Evolutionary conservation across 2,329 filamentous ascomycete species (phyloP).

Genomic region (Penicillium sp.): DNA sequence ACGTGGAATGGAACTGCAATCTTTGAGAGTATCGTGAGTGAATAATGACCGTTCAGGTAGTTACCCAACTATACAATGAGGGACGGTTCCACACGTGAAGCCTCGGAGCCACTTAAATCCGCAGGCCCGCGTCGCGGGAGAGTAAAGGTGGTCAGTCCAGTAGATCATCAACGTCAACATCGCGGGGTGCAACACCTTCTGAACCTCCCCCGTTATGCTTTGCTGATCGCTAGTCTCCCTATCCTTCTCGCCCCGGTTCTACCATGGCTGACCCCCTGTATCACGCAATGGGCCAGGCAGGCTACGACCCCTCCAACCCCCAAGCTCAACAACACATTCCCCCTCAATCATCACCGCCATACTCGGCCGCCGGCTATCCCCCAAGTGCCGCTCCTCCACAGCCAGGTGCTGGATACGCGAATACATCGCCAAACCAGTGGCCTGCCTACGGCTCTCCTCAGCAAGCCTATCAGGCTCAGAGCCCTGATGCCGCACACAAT

Average conservation of each 20-base stretch:
- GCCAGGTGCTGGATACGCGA: conserved; percentile 41
- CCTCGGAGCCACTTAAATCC: conserved; percentile 37
- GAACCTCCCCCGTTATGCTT: conserved; percentile 8
- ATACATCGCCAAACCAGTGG: conserved; percentile 39
- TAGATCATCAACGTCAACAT: conserved; percentile 33
- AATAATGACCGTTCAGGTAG: background rate
- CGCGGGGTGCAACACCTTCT: conserved; percentile 17
- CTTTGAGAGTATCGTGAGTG: background rate
- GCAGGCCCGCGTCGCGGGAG: conserved; percentile 15
- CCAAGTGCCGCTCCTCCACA: conserved; percentile 46
- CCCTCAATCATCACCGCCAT: conserved; percentile 63
- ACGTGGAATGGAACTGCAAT: background rate
- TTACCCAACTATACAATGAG: background rate
- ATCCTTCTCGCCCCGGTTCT: conserved; percentile 33
- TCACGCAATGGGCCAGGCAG: conserved; percentile 42
- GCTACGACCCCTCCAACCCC: conserved; percentile 60
- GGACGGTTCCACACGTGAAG: conserved; percentile 22
- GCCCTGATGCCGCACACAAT: conserved; percentile 35
- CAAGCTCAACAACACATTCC: conserved; percentile 56
- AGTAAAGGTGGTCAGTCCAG: conserved; percentile 42
- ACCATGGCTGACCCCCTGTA: conserved; percentile 51
- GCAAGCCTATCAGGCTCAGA: conserved; percentile 30
- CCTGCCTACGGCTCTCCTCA: conserved; percentile 35
- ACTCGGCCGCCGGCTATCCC: conserved; percentile 39
- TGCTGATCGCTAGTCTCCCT: conserved; percentile 11